phyloP scores from a whole-genome alignment of 768 basidiomycete species.

The Pulveroboletus sp. region DNA sequence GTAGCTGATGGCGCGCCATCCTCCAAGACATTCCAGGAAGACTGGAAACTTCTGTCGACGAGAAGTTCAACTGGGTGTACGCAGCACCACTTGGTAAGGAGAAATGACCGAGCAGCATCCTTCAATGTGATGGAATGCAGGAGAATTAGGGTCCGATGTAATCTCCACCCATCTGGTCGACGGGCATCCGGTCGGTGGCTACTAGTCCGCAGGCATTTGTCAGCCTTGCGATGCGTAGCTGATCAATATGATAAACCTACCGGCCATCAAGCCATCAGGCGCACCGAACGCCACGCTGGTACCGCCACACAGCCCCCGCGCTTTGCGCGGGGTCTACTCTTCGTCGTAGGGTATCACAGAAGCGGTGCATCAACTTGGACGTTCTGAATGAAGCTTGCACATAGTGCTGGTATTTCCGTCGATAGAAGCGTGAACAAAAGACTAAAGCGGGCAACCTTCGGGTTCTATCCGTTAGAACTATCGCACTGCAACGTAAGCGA shows the following conservation, averaged over 20 bases:
- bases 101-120: slow-evolving; percentile 13
- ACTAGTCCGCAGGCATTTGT: slow-evolving; percentile 19
- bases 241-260: slow-evolving; percentile 11
- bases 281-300: slow-evolving; percentile 14
- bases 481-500: neutral
- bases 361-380: slow-evolving; percentile 7
- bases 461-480: slow-evolving; percentile 16
- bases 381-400: slow-evolving; percentile 1
- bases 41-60: slow-evolving; percentile 6
- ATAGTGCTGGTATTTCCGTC: slow-evolving; percentile 2
- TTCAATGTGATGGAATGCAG: slow-evolving; percentile 19
- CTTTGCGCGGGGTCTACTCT: slow-evolving; percentile 4
- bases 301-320: slow-evolving; percentile 15
- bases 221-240: slow-evolving; percentile 13
- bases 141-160: slow-evolving; percentile 20
- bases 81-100: slow-evolving; percentile 10
- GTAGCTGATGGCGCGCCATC: slow-evolving; percentile 1
- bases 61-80: slow-evolving; percentile 7
- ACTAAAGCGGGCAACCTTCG: slow-evolving; percentile 6
- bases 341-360: slow-evolving; percentile 6
- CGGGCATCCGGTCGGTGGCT: slow-evolving; percentile 13
- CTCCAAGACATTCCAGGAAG: slow-evolving; percentile 13
- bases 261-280: slow-evolving; percentile 12
- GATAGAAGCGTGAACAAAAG: neutral
- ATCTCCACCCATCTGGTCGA: slow-evolving; percentile 17